Evolutionary conservation across 495 filamentous ascomycete species (phyloP), one percentile per base, ranked within the genome.

Genomic region (Bombardia bombarda): DNA sequence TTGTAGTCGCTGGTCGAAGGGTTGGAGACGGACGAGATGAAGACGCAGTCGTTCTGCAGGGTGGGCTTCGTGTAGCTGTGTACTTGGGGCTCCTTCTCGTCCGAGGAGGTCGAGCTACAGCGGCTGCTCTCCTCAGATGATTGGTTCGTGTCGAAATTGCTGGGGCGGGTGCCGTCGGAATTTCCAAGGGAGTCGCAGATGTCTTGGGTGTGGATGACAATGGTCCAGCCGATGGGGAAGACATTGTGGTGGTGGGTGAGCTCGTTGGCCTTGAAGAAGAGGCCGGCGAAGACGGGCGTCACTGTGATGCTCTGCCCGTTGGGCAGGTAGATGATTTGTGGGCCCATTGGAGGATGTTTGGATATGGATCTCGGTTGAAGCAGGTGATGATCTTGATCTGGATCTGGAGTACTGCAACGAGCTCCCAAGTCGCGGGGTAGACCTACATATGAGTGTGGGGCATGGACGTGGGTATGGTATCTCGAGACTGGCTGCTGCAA

Each of bases 1-100:
- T 86, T 86, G 72, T 82, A 93, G 35, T 94, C 86, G 51, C 58
- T 76, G 52, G 69, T 84, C 36, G 82, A 84, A 0, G 89, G 87
- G 47, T 79, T 88, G 36, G 86, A 90, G 50, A 94, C 90, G 45
- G 84, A 89, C 14, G 86, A 92, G 46, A 96, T 87, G 67, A 87
- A 95, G 31, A 96, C 68, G 53, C 77, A 77, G 68, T 96, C 89
- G 63, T 83, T 74, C 18, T 74, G 73, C 32, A 90, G 63, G 3
- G 87, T 90, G 3, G 89, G 88, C 14, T 61, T 63, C 32, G 69
- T 82, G 66, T 80, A 96, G 14, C 78, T 75, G 46, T 80, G 80
- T 32, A 77, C 63, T 38, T 71, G 68, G 40, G 65, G 52, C 44
- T 42, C 60, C 42, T 51, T 49, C 38, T 45, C 56, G 22, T 20